phyloP scores from a whole-genome alignment of 257 asterid genomes.

The Solanum chilense region DNA sequence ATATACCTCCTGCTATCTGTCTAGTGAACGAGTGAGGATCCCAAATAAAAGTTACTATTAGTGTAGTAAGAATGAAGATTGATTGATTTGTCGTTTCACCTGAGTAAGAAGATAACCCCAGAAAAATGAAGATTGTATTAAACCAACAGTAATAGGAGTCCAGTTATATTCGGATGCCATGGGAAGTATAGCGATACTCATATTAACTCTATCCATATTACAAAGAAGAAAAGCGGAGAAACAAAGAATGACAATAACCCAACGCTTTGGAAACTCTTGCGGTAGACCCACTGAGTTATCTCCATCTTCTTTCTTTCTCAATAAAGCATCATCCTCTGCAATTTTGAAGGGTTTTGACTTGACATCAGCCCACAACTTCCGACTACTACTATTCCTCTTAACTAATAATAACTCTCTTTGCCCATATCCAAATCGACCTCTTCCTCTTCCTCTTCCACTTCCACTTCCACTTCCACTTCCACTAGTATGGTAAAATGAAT shows the following conservation, averaged over 20 bases:
- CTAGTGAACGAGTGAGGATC: not conserved
- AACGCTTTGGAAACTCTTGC: slow-evolving; percentile 74
- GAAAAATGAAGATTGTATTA: slow-evolving; percentile 81
- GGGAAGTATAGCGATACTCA: slow-evolving; percentile 96
- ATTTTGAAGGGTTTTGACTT: slow-evolving; percentile 48
- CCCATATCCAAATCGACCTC: slow-evolving; percentile 2
- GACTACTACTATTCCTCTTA: slow-evolving; percentile 14
- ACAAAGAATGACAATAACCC: slow-evolving; percentile 85
- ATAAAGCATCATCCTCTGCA: slow-evolving; percentile 15
- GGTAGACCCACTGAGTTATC: slow-evolving; percentile 7
- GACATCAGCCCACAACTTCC: slow-evolving; percentile 47
- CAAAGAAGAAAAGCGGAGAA: slow-evolving; percentile 77
- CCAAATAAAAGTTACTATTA: not conserved
- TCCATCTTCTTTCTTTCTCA: slow-evolving; percentile 7
- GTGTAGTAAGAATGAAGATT: not conserved
- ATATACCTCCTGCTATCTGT: slow-evolving; percentile 83
- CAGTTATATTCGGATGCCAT: slow-evolving; percentile 75
- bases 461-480: not conserved
- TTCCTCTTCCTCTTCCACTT: not conserved
- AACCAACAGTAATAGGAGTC: slow-evolving; percentile 83
- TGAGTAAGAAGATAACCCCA: slow-evolving; percentile 97
- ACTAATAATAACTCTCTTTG: slow-evolving; percentile 11
- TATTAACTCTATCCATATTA: slow-evolving; percentile 95
- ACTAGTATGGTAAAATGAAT: not conserved
- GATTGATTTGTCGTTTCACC: slow-evolving; percentile 19